Conservation (phyloP, 2,329 filamentous ascomycete genomes). For the Pseudovirgaria hyperparasitica region DNA sequence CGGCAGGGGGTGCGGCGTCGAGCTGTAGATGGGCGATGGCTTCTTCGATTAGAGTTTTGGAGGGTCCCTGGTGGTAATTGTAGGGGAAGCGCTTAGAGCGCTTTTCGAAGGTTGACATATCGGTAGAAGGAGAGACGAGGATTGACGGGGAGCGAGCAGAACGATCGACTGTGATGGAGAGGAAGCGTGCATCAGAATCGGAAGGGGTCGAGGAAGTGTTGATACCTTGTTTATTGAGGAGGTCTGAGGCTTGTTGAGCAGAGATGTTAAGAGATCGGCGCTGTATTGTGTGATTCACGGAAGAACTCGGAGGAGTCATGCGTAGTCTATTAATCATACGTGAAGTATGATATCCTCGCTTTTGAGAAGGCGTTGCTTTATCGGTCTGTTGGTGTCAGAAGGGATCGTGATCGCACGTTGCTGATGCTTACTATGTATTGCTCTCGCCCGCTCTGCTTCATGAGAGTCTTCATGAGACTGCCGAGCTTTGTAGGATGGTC, state of each 20-base stretch:
- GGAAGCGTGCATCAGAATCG: constrained; percentile 32
- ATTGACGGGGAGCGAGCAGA: constrained; percentile 50
- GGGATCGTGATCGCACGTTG: constrained; percentile 2
- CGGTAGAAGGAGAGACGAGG: constrained; percentile 41
- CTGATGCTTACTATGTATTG: constrained; percentile 22
- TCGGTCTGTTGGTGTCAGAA: constrained; percentile 10
- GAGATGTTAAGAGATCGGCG: constrained; percentile 43
- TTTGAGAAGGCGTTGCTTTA: constrained; percentile 29
- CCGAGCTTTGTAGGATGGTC: constrained; percentile 69
- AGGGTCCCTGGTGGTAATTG: constrained; percentile 38
- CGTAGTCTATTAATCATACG: constrained; percentile 9
- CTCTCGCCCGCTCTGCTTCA: constrained; percentile 32
- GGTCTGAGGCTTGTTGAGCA: constrained; percentile 38
- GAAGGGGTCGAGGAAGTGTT: constrained; percentile 29
- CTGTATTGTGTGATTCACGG: constrained; percentile 16
- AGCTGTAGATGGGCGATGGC: constrained; percentile 43
- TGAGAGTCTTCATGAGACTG: constrained; percentile 48
- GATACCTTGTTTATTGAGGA: constrained; percentile 42
- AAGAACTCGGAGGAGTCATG: constrained; percentile 2
- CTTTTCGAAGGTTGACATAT: constrained; percentile 28
- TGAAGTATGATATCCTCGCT: constrained; percentile 34
- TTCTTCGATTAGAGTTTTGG: constrained; percentile 24
- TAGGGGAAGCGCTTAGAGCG: constrained; percentile 47
- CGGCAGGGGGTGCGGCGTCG: constrained; percentile 28
- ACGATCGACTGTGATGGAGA: constrained; percentile 56